Base-by-base conservation (phyloP, 768 basidiomycete genomes). In the Leccinum subgranulosum region DNA sequence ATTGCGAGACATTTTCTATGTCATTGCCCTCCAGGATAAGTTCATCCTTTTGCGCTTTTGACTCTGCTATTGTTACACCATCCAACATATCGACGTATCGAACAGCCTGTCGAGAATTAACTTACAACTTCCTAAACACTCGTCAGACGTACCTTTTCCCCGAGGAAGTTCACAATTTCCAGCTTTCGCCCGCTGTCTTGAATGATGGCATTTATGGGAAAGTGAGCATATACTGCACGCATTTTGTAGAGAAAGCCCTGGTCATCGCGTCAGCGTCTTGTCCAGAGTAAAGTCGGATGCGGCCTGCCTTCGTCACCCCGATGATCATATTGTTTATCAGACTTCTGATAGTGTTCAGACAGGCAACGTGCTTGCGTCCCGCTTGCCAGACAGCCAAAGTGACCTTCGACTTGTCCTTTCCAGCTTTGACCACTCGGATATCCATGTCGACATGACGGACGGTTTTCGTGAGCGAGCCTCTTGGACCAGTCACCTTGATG, bases 171-270 rank as follows among this genome's bases (percentile, higher is more conserved):
- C 62, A 94, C 89, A 74, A 97, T 96, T 74, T 96, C 94, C 49
- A 95, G 75, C 49, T 84, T 74, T 39, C 69, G 73, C 53, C 90
- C 92, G 58, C 74, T 74, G 8, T 90, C 85, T 73, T 90, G 87
- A 68, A 96, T 92, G 74, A 97, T 96, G 73, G 89, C 88, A 81
- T 99, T 99, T 83, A 99, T 97, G 60, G 97, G 97, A 82, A 99
- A 99, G 81, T 99, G 97, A 67, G 97, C 97, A 72, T 98, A 99
- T 53, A 99, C 97, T 27, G 94, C 84, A 66, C 95, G 92, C 96
- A 99, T 98, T 88, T 98, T 99, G 85, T 99, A 99, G 67, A 87
- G 86, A 87, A 98, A 99, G 61, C 97, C 97, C 95, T 95, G 65
- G 45, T 53, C 48, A 14, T 25, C 11, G 15, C 12, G 33, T 66